phyloP scores from a whole-genome alignment of 805 yeast genomes.

The Cyberlindnera euphorbiiphila region DNA sequence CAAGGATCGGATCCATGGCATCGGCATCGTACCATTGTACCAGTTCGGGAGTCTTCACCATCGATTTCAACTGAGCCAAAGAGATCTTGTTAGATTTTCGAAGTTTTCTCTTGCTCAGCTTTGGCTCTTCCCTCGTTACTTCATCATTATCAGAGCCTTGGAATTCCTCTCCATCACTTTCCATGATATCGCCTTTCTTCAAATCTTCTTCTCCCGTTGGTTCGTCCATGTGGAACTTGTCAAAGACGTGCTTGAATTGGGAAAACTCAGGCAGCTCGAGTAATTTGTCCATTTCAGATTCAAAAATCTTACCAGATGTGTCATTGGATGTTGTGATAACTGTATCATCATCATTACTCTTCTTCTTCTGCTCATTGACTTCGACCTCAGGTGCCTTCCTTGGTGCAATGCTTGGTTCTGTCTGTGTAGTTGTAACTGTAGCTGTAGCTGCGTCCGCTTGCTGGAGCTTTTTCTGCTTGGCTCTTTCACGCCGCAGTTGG shows the following conservation, averaged over 20 bases:
- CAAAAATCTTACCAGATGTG: conserved; percentile 11
- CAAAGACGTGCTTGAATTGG: conserved; percentile 34
- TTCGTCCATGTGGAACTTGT: conserved; percentile 31
- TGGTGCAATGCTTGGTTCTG: background rate
- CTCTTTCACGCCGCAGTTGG: conserved; percentile 32
- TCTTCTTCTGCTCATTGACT: too few relatives aligned
- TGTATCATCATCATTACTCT: too few relatives aligned
- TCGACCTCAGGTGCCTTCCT: background rate
- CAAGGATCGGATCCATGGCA: conserved; percentile 70
- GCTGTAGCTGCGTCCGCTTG: background rate
- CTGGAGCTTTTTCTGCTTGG: conserved; percentile 22
- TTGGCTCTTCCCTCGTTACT: conserved; percentile 14
- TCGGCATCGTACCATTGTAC: conserved; percentile 89
- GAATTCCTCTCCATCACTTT: conserved; percentile 30
- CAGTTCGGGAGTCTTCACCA: conserved; percentile 58
- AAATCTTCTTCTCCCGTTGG: conserved; percentile 14
- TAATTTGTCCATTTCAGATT: conserved; percentile 24
- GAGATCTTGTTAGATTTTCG: conserved; percentile 55
- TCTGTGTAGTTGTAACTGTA: too few relatives aligned
- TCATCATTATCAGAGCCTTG: conserved; percentile 11
- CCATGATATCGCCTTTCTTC: conserved; percentile 30
- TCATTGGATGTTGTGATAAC: too few relatives aligned
- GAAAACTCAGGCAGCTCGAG: conserved; percentile 31
- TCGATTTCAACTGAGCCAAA: conserved; percentile 61
- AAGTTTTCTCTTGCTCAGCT: conserved; percentile 46